A percentile compares a stretch with the other conserved stretches of the same genome.
Conservation (phyloP, 306 rosid species). For the Myrica gale region DNA sequence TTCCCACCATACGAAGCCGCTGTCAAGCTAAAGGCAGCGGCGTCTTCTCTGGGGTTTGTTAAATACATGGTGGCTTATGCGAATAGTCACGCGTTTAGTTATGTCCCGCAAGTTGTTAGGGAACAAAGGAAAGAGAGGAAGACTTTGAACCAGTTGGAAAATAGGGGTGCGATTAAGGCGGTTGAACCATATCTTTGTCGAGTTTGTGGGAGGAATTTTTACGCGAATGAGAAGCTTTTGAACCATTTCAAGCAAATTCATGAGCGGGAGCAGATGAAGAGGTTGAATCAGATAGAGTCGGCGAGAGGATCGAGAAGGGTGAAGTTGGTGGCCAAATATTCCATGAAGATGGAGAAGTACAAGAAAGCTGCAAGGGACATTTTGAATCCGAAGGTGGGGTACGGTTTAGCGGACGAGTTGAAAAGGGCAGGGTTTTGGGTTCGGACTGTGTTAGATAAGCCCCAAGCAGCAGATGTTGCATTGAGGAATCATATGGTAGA, state of each 20-base stretch:
- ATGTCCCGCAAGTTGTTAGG: conserved; percentile 50
- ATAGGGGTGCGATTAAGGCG: conserved; percentile 50
- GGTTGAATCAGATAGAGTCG: conserved; percentile 69
- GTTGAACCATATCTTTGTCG: conserved; percentile 56
- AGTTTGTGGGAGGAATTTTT: conserved; percentile 75
- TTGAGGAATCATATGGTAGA: conserved; percentile 58
- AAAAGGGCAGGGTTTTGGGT: conserved; percentile 76
- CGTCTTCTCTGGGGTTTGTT: conserved; percentile 66
- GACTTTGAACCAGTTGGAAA: conserved; percentile 47
- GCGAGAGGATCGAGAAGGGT: conserved; percentile 71
- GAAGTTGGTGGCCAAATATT: conserved; percentile 70
- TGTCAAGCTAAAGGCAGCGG: conserved; percentile 57
- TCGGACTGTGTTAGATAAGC: conserved; percentile 42
- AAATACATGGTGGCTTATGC: conserved; percentile 73
- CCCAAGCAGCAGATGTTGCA: conserved; percentile 51
- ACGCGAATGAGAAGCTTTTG: conserved; percentile 61
- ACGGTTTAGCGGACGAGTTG: conserved; percentile 62
- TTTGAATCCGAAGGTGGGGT: conserved; percentile 58
- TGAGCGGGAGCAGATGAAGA: conserved; percentile 64
- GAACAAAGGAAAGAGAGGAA: conserved; percentile 53
- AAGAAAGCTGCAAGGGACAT: conserved; percentile 59
- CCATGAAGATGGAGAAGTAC: conserved; percentile 87
- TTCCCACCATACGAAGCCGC: conserved; percentile 71
- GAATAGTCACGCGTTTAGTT: conserved; percentile 45
- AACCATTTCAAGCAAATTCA: conserved; percentile 79